Conservation (phyloP, 352 stramenopile genomes). For the Aphanomyces euteiches region DNA sequence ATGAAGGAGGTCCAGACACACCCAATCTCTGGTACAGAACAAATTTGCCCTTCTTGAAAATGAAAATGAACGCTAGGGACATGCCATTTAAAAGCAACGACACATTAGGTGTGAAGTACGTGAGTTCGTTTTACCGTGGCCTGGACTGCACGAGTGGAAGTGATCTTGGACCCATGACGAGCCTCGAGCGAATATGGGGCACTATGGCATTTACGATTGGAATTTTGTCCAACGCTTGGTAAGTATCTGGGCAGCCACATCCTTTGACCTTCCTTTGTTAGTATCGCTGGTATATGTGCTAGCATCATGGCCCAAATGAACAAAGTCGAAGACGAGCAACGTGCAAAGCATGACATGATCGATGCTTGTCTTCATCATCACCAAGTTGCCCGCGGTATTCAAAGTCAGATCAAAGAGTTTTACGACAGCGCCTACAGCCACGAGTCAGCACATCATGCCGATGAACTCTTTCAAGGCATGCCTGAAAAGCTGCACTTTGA, state of each 20-base stretch:
- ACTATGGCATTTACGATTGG: not conserved
- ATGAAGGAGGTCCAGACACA: not conserved
- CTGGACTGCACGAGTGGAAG: not conserved
- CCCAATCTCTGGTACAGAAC: not conserved
- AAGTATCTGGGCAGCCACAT: not conserved
- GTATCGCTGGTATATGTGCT: not conserved
- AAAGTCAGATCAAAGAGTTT: not conserved
- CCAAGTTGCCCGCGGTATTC: not conserved
- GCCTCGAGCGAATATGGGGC: not conserved
- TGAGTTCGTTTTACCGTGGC: not conserved
- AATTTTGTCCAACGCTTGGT: not conserved
- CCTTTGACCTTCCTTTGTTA: not conserved
- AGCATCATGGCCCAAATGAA: not conserved
- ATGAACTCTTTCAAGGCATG: not conserved
- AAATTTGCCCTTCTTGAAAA: too few species aligned
- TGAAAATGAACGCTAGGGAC: not conserved
- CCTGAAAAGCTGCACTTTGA: not conserved
- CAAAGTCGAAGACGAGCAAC: conserved; percentile 6
- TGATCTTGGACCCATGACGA: not conserved
- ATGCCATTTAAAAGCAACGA: not conserved
- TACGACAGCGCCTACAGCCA: conserved; percentile 1
- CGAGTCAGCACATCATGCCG: not conserved
- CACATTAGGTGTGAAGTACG: not conserved
- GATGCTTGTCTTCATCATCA: not conserved
- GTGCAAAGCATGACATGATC: not conserved